Percentiles rank a stretch among this genome's conserved stretches.
phyloP scores from a whole-genome alignment of 352 stramenopile genomes.

The Phytophthora pisi region DNA sequence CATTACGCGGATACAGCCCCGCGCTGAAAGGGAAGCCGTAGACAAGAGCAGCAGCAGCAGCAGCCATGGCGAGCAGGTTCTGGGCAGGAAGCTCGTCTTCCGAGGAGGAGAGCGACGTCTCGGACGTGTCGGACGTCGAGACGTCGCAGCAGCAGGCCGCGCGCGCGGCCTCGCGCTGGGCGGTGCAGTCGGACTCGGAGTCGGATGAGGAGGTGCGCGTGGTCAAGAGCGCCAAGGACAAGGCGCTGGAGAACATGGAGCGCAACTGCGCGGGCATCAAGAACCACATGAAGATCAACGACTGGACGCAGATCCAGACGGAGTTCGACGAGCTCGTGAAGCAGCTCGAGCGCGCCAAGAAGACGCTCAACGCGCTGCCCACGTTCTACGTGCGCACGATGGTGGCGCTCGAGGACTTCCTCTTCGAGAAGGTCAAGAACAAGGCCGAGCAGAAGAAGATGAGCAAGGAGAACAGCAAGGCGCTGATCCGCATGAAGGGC shows the following conservation, averaged over 20 bases:
- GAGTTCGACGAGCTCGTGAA: constrained; percentile 96
- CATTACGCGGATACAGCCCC: constrained; percentile 30
- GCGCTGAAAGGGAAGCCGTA: constrained; percentile 6
- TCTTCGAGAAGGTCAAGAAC: constrained; percentile 93
- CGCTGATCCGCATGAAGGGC: constrained; percentile 98
- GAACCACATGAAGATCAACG: constrained; percentile 96
- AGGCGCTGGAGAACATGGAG: constrained; percentile 80
- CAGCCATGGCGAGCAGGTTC: constrained; percentile 81
- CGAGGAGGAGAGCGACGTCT: constrained; percentile 79
- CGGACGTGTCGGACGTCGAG: constrained; percentile 77
- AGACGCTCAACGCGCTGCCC: constrained; percentile 84
- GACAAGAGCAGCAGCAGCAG: constrained; percentile 17
- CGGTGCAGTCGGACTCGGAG: constrained; percentile 84
- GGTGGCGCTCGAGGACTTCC: constrained; percentile 93
- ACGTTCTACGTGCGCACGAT: constrained; percentile 94
- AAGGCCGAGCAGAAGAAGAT: constrained; percentile 98
- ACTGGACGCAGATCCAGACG: constrained; percentile 95
- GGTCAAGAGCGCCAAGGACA: constrained; percentile 95
- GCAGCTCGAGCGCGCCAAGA: constrained; percentile 90
- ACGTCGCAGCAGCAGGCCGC: constrained; percentile 76
- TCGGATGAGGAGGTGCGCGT: constrained; percentile 92
- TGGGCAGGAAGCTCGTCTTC: constrained; percentile 83
- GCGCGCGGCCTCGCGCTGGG: constrained; percentile 77
- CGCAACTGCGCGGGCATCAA: constrained; percentile 70
- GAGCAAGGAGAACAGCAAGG: constrained; percentile 95